These are phyloP conservation scores for Keithomyces neogunnii DNA, from an alignment of 2,329 filamentous ascomycete genomes.

Conservation along the genomic window DNA sequence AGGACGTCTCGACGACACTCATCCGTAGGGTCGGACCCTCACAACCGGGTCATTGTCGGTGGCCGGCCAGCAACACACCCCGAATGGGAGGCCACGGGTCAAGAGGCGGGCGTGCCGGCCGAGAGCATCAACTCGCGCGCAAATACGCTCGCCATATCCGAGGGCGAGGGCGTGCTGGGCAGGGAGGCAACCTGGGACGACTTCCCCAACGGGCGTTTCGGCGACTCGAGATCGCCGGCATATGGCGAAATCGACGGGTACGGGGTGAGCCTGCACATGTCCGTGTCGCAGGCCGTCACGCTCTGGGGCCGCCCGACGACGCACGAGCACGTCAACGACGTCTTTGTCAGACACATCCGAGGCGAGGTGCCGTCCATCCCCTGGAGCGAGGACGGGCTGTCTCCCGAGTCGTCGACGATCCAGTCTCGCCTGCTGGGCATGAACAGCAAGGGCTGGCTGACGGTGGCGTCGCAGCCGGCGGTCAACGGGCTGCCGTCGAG, in stretches of 20 bases:
- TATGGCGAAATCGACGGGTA: constrained; percentile 99
- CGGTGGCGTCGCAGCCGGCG: constrained; percentile 87
- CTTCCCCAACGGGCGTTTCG: constrained; percentile 93
- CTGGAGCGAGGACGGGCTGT: constrained; percentile 87
- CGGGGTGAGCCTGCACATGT: constrained; percentile 89
- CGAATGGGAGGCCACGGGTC: constrained; percentile 63
- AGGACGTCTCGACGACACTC: constrained; percentile 56
- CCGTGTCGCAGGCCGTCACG: constrained; percentile 69
- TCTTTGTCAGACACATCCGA: constrained; percentile 75
- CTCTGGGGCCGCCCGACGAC: constrained; percentile 77
- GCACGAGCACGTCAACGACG: constrained; percentile 60
- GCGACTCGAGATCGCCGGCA: constrained; percentile 83
- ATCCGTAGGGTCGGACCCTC: constrained; percentile 73
- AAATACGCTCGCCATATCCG: constrained; percentile 86
- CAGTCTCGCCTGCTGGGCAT: constrained; percentile 64
- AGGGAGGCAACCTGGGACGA: constrained; percentile 98
- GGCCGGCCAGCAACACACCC: constrained; percentile 50
- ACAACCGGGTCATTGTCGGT: constrained; percentile 80
- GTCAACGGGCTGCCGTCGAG: constrained; percentile 76
- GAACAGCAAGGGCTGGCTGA: constrained; percentile 87
- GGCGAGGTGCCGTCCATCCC: constrained; percentile 76
- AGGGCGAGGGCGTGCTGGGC: constrained; percentile 82
- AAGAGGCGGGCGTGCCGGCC: constrained; percentile 68
- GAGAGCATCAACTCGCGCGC: constrained; percentile 68
- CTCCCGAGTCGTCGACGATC: constrained; percentile 77